Evolutionary conservation across 352 stramenopile species (phyloP), one percentile per base, ranked within the genome.

Genomic region (Phytophthora multivora): DNA sequence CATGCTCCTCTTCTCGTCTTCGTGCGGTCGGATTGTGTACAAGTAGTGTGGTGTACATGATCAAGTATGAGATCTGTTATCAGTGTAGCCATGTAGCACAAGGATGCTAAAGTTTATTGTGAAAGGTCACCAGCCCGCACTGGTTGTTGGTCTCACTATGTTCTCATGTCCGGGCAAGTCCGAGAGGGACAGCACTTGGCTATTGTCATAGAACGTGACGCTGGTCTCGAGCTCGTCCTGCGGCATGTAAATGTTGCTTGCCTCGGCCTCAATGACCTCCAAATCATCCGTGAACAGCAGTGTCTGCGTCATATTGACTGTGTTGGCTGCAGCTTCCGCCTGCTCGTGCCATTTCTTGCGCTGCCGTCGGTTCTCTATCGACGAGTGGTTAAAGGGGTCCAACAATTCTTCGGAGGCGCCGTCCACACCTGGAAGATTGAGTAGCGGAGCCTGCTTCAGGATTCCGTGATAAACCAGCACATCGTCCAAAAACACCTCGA

Each of bases 401-500:
- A 30, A 8, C 15, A 12, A 11, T 7, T 58, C 51, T 21, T 69
- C 58, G 5, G 26, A 49, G 28, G 13, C 15, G 0, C 60, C 63
- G 19, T 83, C 63, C 0, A 63, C 66, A 9, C 62, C 63, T 6
- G 68, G 43, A 4, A 75, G 46, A 38, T 57, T 52, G 3, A 90
- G 57, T 12, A 76, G 21, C 8, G 69, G 76, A 3, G 81, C 68
- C 35, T 83, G 79, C 13, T 70, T 71, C 15, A 90, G 42, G 0
- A 77, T 63, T 3, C 83, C 82, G 54, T 90, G 78, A 71, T 84
- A 91, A 46, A 93, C 81, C 18, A 91, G 71, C 25, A 93, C 73
- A 54, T 96, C 89, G 71, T 97, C 89, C 28, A 97, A 49, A 40
- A 90, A 85, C 21, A 97, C 62, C 35, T 91, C 82, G 47, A 96